Percentiles rank a stretch among this genome's conserved stretches.
Evolutionary conservation across 768 basidiomycete genomes (phyloP).

Genomic region (Kwoniella sp.): DNA sequence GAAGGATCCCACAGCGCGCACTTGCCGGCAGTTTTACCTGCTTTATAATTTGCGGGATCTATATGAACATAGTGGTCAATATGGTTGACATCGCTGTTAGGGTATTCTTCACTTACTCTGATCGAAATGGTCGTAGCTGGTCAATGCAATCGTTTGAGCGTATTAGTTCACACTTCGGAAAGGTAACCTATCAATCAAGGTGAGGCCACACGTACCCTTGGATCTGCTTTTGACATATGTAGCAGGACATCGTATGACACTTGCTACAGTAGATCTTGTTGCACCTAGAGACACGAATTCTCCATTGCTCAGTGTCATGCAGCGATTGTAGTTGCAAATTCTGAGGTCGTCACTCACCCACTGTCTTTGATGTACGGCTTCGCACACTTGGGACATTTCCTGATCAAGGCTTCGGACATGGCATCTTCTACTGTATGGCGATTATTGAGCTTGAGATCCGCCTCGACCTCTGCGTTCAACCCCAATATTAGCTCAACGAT

Average conservation of each 20-base stretch:
- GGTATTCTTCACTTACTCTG: conserved; percentile 27
- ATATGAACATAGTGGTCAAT: not conserved
- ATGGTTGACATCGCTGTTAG: no score
- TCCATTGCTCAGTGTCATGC: not conserved
- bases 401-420: conserved; percentile 85
- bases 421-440: conserved; percentile 85
- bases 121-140: conserved; percentile 51
- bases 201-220: conserved; percentile 20
- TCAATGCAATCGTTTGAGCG: not conserved
- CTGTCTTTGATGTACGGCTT: conserved; percentile 62
- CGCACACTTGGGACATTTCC: conserved; percentile 82
- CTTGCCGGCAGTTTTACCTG: conserved; percentile 5
- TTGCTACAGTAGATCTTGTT: conserved; percentile 76
- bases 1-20: conserved; percentile 46
- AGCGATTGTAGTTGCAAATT: conserved; percentile 6
- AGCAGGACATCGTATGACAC: conserved; percentile 76
- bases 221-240: conserved; percentile 76
- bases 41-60: not conserved
- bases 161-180: not conserved
- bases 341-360: conserved; percentile 32
- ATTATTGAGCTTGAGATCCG: conserved; percentile 73
- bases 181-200: no score
- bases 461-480: conserved; percentile 61
- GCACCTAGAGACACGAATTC: conserved; percentile 59
- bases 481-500: not conserved